Evolutionary conservation across 345 rosid genomes (phyloP).

Genomic region (Melaleuca quinquenervia): DNA sequence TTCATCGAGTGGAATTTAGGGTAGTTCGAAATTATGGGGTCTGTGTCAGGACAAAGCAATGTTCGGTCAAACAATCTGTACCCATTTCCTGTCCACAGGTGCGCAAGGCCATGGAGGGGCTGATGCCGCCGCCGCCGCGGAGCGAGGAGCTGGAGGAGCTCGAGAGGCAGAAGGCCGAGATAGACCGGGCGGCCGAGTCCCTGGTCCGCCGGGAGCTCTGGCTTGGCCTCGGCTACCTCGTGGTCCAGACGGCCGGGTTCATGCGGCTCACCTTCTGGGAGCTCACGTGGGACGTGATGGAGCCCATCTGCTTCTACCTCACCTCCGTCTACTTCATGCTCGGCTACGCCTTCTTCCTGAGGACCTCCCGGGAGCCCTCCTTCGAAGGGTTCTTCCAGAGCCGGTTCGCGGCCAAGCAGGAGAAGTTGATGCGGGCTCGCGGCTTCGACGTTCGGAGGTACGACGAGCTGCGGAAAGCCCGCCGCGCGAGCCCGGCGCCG

Average conservation of each 20-base stretch:
- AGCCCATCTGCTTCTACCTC: conserved; percentile 84
- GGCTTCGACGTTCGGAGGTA: conserved; percentile 53
- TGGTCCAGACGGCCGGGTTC: conserved; percentile 71
- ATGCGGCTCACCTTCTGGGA: conserved; percentile 99
- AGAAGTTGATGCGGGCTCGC: conserved; percentile 31
- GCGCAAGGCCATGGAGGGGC: conserved; percentile 49
- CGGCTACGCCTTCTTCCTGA: conserved; percentile 73
- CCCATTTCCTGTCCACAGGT: conserved; percentile 45
- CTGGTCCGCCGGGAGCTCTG: conserved; percentile 64
- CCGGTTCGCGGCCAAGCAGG: conserved; percentile 58
- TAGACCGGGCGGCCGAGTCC: conserved; percentile 44
- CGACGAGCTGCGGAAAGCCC: conserved; percentile 33
- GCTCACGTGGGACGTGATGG: conserved; percentile 98
- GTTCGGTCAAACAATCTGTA: conserved; percentile 6
- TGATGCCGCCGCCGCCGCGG: conserved; percentile 51
- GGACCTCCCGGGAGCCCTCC: conserved; percentile 76
- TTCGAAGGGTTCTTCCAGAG: conserved; percentile 79
- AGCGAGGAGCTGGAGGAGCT: conserved; percentile 50
- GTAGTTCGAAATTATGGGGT: not conserved
- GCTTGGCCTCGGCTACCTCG: conserved; percentile 58
- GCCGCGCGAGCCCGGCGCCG: not conserved
- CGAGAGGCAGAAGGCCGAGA: conserved; percentile 36
- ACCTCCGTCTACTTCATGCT: conserved; percentile 68
- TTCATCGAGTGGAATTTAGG: not conserved
- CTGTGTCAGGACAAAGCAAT: not conserved